A percentile compares a stretch with the other conserved stretches of the same genome.
Conservation (phyloP, 805 yeast genomes). For the Torulaspora maleeae region DNA sequence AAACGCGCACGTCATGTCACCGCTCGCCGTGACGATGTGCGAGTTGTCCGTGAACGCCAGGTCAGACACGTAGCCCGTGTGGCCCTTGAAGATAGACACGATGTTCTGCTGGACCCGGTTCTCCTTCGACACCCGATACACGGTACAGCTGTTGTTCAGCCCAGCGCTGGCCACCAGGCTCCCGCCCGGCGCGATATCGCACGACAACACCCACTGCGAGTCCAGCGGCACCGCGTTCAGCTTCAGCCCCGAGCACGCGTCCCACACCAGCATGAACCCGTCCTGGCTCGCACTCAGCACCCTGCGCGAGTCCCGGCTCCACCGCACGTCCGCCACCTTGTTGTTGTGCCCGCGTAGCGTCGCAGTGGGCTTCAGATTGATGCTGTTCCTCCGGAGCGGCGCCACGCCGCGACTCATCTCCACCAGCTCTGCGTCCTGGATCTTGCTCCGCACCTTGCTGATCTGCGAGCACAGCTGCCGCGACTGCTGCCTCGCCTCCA, state of each 20-base stretch:
- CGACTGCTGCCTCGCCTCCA: constrained; percentile 43
- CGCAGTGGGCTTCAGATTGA: constrained; percentile 38
- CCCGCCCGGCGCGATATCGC: constrained; percentile 68
- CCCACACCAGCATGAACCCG: constrained; percentile 83
- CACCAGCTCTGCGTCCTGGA: constrained; percentile 44
- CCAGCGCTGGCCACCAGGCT: constrained; percentile 75
- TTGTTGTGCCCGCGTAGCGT: constrained; percentile 55
- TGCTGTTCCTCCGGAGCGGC: constrained; percentile 17
- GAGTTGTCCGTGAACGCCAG: constrained; percentile 59
- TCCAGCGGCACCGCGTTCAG: constrained; percentile 65
- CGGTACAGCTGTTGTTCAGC: constrained; percentile 69
- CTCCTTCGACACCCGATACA: constrained; percentile 47
- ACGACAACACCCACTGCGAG: constrained; percentile 72
- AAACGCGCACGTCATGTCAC: constrained; percentile 71
- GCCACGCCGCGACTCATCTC: constrained; percentile 36
- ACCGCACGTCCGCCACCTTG: constrained; percentile 62
- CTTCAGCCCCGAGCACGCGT: constrained; percentile 65
- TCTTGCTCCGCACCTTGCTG: constrained; percentile 40
- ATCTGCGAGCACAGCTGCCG: constrained; percentile 47
- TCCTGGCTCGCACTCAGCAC: constrained; percentile 79
- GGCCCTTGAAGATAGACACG: constrained; percentile 65
- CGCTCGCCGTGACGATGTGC: constrained; percentile 63
- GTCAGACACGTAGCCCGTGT: constrained; percentile 75
- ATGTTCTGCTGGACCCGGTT: constrained; percentile 40
- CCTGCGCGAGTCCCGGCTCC: constrained; percentile 60